Evolutionary conservation across 768 basidiomycete genomes (phyloP).

Genomic region (Neoboletus magnificus): DNA sequence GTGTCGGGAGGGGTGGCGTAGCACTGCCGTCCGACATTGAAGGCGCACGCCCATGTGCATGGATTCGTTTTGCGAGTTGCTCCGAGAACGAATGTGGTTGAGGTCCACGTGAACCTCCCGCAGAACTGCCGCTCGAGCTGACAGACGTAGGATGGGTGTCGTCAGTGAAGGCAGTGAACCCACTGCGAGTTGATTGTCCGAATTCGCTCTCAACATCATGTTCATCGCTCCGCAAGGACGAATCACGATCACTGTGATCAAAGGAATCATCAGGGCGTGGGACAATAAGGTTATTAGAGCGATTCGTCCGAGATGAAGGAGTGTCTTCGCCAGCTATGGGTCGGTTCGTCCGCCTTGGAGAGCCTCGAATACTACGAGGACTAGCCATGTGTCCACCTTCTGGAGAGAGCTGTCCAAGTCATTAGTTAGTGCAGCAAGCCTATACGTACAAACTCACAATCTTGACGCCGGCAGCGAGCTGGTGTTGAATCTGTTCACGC

Average conservation of each 20-base stretch:
- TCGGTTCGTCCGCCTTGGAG: slow-evolving; percentile 55
- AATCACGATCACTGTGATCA: slow-evolving; percentile 43
- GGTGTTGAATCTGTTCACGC: slow-evolving; percentile 84
- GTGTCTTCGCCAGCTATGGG: slow-evolving; percentile 35
- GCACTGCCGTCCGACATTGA: slow-evolving; percentile 39
- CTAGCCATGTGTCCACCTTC: slow-evolving; percentile 57
- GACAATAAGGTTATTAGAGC: slow-evolving; percentile 40
- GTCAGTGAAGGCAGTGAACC: slow-evolving; percentile 39
- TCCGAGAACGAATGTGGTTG: slow-evolving; percentile 56
- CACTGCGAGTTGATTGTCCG: slow-evolving; percentile 42
- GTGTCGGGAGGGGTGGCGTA: slow-evolving; percentile 33
- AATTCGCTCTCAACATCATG: slow-evolving; percentile 59
- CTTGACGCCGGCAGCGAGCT: slow-evolving; percentile 69
- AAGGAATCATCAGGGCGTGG: slow-evolving; percentile 43
- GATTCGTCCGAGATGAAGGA: slow-evolving; percentile 39
- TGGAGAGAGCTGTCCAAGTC: slow-evolving; percentile 53
- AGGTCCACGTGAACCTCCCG: slow-evolving; percentile 32
- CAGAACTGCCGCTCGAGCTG: slow-evolving; percentile 42
- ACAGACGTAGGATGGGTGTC: slow-evolving; percentile 57
- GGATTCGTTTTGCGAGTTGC: slow-evolving; percentile 57
- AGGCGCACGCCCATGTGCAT: slow-evolving; percentile 44
- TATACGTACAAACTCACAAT: slow-evolving; percentile 45
- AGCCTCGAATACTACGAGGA: slow-evolving; percentile 66
- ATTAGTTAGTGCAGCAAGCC: slow-evolving; percentile 13
- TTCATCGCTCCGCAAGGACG: slow-evolving; percentile 42